Base-by-base conservation (phyloP, 805 yeast species). In the Monosporozyma solicola region DNA sequence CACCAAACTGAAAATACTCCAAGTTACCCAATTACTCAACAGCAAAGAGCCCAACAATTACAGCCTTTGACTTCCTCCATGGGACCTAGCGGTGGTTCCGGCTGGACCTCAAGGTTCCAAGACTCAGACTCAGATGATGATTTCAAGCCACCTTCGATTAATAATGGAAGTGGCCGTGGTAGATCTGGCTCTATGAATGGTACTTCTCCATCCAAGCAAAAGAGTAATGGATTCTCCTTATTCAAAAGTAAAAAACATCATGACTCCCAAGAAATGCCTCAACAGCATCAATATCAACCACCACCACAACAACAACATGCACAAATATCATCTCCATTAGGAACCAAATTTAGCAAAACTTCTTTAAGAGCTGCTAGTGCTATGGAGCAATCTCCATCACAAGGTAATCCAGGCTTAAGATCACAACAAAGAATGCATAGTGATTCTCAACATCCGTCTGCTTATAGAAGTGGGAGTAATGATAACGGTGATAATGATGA, bases 61-160 rank as follows among this genome's bases (percentile, higher is more conserved):
- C 49, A 57, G 48, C 41, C 55, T 27, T 52, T 54, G 9, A 54
- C 56, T 11, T 29, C 57, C 24, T 37, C 56, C 20, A 25, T 59
- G 39, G 35, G 20, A 20, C 27, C 22, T 5, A 15, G 16, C 5
- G 10, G 20, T 16, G 48, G 24, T 24, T 35, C 32, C 50, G 55
- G 52, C 7, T 51, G 55, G 54, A 50, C 70, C 53, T 82, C 88
- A 1, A 73, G 87, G 59, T 77, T 82, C 56, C 73, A 72, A 5
- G 89, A 84, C 61, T 81, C 86, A 2, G 87, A 83, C 60, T 82
- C 84, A 13, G 87, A 83, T 47, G 64, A 64, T 13, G 80, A 76
- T 22, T 61, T 59, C 27, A 66, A 33, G 4, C 48, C 50, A 58
- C 56, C 39, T 37, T 32, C 46, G 2, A 43, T 20, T 3, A 47